These are phyloP conservation scores for Acephala macrosclerotiorum DNA, from an alignment of 2,329 filamentous ascomycete species.

Conservation along the genomic window DNA sequence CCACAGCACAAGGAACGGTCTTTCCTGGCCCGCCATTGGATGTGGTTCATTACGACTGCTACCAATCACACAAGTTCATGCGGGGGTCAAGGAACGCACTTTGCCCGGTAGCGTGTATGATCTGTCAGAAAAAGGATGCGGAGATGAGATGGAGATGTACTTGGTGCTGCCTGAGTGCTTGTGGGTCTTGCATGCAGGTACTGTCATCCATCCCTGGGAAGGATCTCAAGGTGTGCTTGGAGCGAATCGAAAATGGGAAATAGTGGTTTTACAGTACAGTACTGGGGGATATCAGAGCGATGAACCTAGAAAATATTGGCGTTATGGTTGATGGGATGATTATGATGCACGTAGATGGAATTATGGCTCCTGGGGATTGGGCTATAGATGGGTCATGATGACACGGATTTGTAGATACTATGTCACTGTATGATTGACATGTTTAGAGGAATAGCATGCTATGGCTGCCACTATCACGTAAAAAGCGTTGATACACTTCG, in stretches of 20 bases:
- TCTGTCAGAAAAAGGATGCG: conserved; percentile 41
- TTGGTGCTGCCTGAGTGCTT: conserved; percentile 45
- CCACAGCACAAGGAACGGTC: conserved; percentile 31
- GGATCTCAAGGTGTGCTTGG: conserved; percentile 37
- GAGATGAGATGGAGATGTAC: conserved; percentile 42
- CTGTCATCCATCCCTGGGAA: conserved; percentile 36
- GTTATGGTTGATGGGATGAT: neutral
- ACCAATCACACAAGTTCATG: conserved; percentile 42
- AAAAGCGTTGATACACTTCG: neutral
- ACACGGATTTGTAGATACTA: conserved; percentile 3
- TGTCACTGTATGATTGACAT: conserved; percentile 5
- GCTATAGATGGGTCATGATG: neutral
- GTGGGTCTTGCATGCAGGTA: conserved; percentile 41
- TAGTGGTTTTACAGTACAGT: neutral
- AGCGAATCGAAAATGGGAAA: conserved; percentile 29
- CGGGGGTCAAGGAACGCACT: conserved; percentile 38
- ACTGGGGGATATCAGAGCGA: neutral
- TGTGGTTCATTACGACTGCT: conserved; percentile 41
- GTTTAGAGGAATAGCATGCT: conserved; percentile 4
- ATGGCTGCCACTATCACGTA: neutral
- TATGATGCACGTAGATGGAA: conserved; percentile 4
- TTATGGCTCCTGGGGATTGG: neutral
- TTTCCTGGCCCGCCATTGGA: conserved; percentile 34
- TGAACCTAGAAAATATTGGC: neutral
- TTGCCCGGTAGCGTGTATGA: conserved; percentile 44